Percentiles rank a stretch among this genome's conserved stretches.
Conservation (phyloP, 179 eudicot species). For the Actinidia arguta region DNA sequence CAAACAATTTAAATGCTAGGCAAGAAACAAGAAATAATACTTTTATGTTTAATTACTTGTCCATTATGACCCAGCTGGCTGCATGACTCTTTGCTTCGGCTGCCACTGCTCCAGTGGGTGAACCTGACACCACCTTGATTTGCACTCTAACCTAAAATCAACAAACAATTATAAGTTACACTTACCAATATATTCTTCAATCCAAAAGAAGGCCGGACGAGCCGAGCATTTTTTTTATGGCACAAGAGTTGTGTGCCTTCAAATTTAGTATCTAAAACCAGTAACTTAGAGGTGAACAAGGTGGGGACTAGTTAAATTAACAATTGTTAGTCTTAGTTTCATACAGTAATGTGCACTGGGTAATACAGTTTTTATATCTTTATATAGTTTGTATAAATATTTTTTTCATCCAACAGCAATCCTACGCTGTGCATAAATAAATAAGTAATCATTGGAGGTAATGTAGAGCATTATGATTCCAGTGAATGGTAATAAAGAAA, state of each 20-base stretch:
- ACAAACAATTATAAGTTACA: constrained; percentile 1
- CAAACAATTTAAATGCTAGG: constrained; percentile 8
- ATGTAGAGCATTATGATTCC: constrained; percentile 8
- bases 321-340: neutral
- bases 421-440: neutral
- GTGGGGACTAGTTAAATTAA: neutral
- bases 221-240: neutral
- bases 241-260: neutral
- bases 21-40: constrained; percentile 58
- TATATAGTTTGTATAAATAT: neutral
- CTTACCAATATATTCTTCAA: neutral
- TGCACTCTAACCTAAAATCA: constrained; percentile 70
- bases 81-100: constrained; percentile 81
- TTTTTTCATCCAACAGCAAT: neutral
- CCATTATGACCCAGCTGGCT: constrained; percentile 95
- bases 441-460: neutral
- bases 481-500: neutral
- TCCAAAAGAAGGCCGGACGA: neutral
- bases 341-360: neutral
- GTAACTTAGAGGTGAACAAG: no score
- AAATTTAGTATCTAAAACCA: no score
- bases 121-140: constrained; percentile 79
- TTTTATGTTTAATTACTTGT: constrained; percentile 88
- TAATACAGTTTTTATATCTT: neutral
- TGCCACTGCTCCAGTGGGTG: constrained; percentile 78